Base-by-base conservation (phyloP, 768 basidiomycete genomes). In the Lactarius vividus region DNA sequence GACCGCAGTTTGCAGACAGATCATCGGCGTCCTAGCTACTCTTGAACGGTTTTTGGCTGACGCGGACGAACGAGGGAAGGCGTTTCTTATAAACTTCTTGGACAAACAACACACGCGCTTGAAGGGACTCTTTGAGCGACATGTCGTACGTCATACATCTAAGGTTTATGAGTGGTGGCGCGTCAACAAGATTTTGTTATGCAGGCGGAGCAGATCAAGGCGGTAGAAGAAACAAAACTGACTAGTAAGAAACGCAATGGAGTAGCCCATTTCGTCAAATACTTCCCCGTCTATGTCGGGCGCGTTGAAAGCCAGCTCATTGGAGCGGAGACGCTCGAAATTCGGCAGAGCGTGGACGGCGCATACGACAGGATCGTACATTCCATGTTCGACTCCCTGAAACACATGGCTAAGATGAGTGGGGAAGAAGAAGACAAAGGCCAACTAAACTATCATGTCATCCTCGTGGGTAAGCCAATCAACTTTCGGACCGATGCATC, bases 361-460 rank as follows among this genome's bases (percentile, higher is more conserved):
- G 89, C 92, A 0, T 97, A 98, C 73, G 94, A 96, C 74, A 86
- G 82, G 71, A 91, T 98, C 52, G 90, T 94, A 42, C 87, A 89
- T 67, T 81, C 88, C 52, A 97, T 98, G 85, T 96, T 98, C 73
- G 95, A 94, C 54, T 89, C 87, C 16, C 76, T 98, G 67, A 95
- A 94, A 76, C 94, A 96, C 67, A 93, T 98, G 85, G 96, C 96
- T 13, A 98, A 97, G 75, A 79, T 96, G 82, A 91, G 95, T 63
- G 92, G 93, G 0, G 93, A 92, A 63, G 91, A 86, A 0, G 96
- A 98, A 73, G 96, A 95, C 75, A 98, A 98, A 76, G 95, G 95
- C 0, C 94, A 96, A 73, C 83, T 98, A 60, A 98, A 98, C 75
- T 97, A 94, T 70, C 94, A 97, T 74, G 93, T 98, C 70, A 89